phyloP scores from a whole-genome alignment of 768 basidiomycete species.

The Favolaschia claudopus region DNA sequence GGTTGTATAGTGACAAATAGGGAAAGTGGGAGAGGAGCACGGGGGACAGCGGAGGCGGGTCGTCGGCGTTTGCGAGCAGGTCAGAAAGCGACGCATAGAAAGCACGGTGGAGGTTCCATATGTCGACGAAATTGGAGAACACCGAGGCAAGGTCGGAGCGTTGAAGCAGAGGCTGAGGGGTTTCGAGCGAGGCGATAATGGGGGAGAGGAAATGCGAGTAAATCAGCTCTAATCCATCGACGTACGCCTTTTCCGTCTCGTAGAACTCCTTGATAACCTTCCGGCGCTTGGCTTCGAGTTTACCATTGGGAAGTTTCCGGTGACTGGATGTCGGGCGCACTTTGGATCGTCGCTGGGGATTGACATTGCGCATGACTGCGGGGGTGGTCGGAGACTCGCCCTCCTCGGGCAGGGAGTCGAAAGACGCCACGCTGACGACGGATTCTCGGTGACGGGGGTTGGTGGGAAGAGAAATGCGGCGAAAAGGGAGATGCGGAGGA shows the following conservation, averaged over 20 bases:
- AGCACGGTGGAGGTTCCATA: constrained; percentile 86
- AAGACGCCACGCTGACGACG: constrained; percentile 73
- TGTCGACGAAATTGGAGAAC: constrained; percentile 91
- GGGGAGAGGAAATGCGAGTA: constrained; percentile 89
- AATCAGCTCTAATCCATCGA: constrained; percentile 83
- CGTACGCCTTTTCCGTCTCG: constrained; percentile 82
- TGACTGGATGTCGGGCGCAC: constrained; percentile 46
- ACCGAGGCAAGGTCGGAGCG: constrained; percentile 73
- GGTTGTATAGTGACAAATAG: constrained; percentile 86
- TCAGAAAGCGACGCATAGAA: constrained; percentile 69
- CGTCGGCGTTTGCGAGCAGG: constrained; percentile 38
- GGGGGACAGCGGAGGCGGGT: constrained; percentile 53
- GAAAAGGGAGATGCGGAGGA: constrained; percentile 63
- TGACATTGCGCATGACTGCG: constrained; percentile 38
- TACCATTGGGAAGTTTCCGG: constrained; percentile 50
- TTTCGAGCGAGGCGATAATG: constrained; percentile 78
- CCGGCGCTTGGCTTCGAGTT: constrained; percentile 64
- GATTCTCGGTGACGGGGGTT: constrained; percentile 67
- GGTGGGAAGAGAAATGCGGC: constrained; percentile 67
- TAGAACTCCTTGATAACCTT: constrained; percentile 84
- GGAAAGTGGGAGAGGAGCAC: constrained; percentile 84
- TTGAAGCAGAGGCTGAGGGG: constrained; percentile 70
- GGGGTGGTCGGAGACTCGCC: constrained; percentile 36
- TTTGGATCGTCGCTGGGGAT: constrained; percentile 37
- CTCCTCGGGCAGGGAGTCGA: constrained; percentile 73